Evolutionary conservation across 495 filamentous ascomycete species (phyloP), one percentile per base, ranked within the genome.

Genomic region (Podospora comata): DNA sequence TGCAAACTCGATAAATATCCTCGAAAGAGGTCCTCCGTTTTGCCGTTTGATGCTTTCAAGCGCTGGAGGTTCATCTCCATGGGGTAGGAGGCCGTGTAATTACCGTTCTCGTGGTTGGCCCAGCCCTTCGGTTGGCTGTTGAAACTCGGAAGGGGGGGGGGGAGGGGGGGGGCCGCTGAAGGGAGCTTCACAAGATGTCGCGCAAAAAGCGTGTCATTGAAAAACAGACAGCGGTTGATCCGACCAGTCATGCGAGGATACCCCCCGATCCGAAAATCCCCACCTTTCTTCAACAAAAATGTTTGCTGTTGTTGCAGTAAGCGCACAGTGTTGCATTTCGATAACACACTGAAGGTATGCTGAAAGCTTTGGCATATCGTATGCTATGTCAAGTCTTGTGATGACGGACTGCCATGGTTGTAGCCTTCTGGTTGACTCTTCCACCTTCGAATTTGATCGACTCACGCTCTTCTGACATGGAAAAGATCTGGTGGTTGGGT

Each of bases 171-270:
- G 23, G 23, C 23, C 34, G 19, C 60, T 34, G 60, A 27, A 62
- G 60, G 26, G 30, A 20, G 60, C 3, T 48, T 26, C 5, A 26
- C 18, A n/a, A 65, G 20, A 28, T 32, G 34, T 63, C 61, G 39
- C 16, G 27, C 32, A 58, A 58, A 58, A 58, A 58, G 23, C n/a
- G n/a, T 58, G 55, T 58, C 55, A 58, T 58, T 19, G 55, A 58
- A 58, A 65, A 65, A 23, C 16, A 20, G 15, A 18, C 23, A 65
- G 44, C 54, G 64, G 64, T 68, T 68, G 67, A 68, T n/a, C 67
- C 67, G 67, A 68, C 57, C 60, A 68, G 26, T 61, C 62, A 65
- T 59, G 67, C 57, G 67, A 69, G 67, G 65, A 26, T 28, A 64
- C 62, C 67, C 60, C 60, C 61, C 23, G 28, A 58, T 32, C 65